Evolutionary conservation across 768 basidiomycete genomes (phyloP), one percentile per base, ranked within the genome.

Genomic region (Postia placenta): DNA sequence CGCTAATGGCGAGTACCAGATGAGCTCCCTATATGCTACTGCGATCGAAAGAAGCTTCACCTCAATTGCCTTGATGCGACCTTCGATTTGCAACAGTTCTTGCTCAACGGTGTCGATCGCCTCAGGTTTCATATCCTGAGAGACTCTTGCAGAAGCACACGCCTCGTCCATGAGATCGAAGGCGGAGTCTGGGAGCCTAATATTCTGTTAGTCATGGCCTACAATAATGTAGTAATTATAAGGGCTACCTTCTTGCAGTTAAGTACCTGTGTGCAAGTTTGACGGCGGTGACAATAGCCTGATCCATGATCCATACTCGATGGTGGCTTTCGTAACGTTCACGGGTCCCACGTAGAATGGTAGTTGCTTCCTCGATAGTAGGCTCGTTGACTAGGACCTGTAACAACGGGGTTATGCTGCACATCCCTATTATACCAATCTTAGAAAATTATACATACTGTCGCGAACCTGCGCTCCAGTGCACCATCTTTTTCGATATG

Each of bases 81-180:
- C 69, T 61, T 96, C 92, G 55, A 94, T 96, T 63, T 94, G 83
- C 14, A 92, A 70, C 0, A 93, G 84, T 50, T 89, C 85, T 33
- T 92, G 73, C 50, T 92, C 87, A 11, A 94, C 75, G 1, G 74
- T 73, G 60, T 96, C 91, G 0, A 95, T 74, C 48, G 84, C 84
- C 47, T 91, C 86, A 0, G 92, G 92, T 60, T 92, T 91, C 26
- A 81, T 84, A 60, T 92, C 90, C 60, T 93, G 92, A 0, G 92
- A 87, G 3, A 96, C 79, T 0, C 91, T 81, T 4, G 97, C 72
- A 0, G 90, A 76, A 1, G 89, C 88, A 0, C 90, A 87, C 2
- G 93, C 93, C 66, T 97, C 95, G 65, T 98, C 95, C 0, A 97
- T 81, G 2, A 96, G 75, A 63, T 95, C 91, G 37, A 92, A 89